Evolutionary conservation across 1,284 basidiomycete species (phyloP), one percentile per base, ranked within the genome.

Genomic region (Ceratobasidium sp.): DNA sequence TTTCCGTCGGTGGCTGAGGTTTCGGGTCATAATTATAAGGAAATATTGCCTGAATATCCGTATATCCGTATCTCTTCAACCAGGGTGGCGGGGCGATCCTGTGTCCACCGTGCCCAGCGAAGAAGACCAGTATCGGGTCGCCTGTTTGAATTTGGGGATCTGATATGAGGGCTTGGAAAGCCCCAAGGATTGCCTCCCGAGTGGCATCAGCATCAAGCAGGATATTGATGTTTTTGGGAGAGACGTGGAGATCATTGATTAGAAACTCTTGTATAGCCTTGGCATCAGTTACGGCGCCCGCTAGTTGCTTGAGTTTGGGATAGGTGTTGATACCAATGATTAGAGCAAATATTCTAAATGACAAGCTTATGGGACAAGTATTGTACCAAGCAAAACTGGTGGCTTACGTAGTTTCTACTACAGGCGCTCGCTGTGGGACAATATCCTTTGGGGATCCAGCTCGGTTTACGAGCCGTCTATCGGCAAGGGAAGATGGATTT

Each of bases 311-410:
- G 12, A 61, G 40, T 3, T 49, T 61, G 56, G 58, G 55, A 12
- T 72, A 72, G 33, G 44, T 12, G 26, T 72, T 61, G 56, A 72
- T 61, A 18, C 70, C 70, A 40, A 72, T 72, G 39, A 72, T 46
- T 23, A 72, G 70, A 5, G 70, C 70, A 23, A 40, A 60, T 6
- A 72, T 56, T 18, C 42, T 72, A 4, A 56, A 61, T n/a, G n/a
- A n/a, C n/a, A n/a, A n/a, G n/a, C n/a, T n/a, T n/a, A n/a, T n/a
- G n/a, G n/a, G n/a, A n/a, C n/a, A n/a, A n/a, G n/a, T n/a, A n/a
- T n/a, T n/a, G n/a, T n/a, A n/a, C n/a, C n/a, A n/a, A n/a, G n/a
- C n/a, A n/a, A n/a, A n/a, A n/a, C n/a, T n/a, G n/a, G n/a, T n/a
- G n/a, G n/a, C n/a, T n/a, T n/a, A n/a, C n/a, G n/a, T n/a, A n/a